These are phyloP conservation scores for Rutstroemia sp. DNA, from an alignment of 2,329 filamentous ascomycete species.

Conservation along the genomic window DNA sequence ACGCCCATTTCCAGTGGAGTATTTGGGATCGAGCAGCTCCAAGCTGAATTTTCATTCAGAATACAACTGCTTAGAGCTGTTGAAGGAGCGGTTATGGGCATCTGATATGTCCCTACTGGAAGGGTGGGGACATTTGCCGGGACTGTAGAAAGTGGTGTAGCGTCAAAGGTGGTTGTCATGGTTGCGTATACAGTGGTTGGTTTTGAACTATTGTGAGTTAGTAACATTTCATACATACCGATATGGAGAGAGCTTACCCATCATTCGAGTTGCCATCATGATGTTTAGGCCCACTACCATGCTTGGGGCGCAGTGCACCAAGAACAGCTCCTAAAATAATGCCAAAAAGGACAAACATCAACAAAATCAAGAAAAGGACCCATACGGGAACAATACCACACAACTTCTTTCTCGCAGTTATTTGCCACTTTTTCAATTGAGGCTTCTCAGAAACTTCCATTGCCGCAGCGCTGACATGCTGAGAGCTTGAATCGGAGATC, in stretches of 20 bases:
- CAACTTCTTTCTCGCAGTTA: constrained; percentile 44
- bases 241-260: constrained; percentile 15
- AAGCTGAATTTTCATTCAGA: constrained; percentile 49
- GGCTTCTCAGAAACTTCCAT: constrained; percentile 40
- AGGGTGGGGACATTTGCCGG: constrained; percentile 46
- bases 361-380: constrained; percentile 46
- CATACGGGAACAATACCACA: constrained; percentile 55
- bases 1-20: constrained; percentile 19
- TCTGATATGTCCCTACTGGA: constrained; percentile 45
- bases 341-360: constrained; percentile 50
- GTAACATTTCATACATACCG: not conserved
- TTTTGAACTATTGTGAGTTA: not conserved
- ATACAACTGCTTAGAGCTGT: constrained; percentile 49
- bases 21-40: constrained; percentile 50
- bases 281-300: constrained; percentile 6
- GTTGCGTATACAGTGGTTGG: constrained; percentile 12
- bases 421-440: constrained; percentile 43
- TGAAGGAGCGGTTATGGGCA: constrained; percentile 45
- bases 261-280: constrained; percentile 1
- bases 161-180: constrained; percentile 39
- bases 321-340: constrained; percentile 44
- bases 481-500: constrained; percentile 42
- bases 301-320: constrained; percentile 19
- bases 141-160: constrained; percentile 41
- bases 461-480: constrained; percentile 46